These are phyloP conservation scores for Hansenula anomala DNA, from an alignment of 1,139 yeast species.

Conservation along the genomic window DNA sequence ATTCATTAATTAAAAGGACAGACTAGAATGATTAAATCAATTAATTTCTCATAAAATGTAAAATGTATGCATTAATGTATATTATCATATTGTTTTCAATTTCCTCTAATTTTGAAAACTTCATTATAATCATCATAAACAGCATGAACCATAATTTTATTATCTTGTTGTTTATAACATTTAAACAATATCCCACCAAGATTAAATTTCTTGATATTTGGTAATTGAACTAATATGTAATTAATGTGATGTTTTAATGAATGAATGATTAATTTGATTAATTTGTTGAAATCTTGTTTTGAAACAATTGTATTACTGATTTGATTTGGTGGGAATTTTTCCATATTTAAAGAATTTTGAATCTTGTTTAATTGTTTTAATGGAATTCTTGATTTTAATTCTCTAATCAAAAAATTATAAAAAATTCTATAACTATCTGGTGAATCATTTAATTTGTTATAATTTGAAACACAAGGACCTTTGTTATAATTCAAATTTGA, in stretches of 20 bases:
- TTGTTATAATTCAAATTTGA: constrained; percentile 13
- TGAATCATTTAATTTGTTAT: constrained; percentile 7
- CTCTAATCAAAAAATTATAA: constrained; percentile 19
- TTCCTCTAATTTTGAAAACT: neutral
- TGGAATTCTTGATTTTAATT: constrained; percentile 21
- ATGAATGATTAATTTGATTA: constrained; percentile 14
- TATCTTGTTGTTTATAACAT: neutral
- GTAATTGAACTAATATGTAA: constrained; percentile 5
- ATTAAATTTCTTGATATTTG: constrained; percentile 11
- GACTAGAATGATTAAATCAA: no score
- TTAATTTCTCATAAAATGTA: no score
- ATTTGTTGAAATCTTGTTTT: constrained; percentile 6
- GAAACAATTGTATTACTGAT: constrained; percentile 9
- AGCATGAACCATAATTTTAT: constrained; percentile 3
- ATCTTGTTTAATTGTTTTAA: constrained; percentile 15
- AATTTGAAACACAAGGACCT: neutral
- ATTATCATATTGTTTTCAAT: no score
- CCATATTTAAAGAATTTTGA: constrained; percentile 12
- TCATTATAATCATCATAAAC: constrained; percentile 15
- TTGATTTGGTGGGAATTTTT: constrained; percentile 11
- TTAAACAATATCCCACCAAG: constrained; percentile 17
- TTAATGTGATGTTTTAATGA: constrained; percentile 9
- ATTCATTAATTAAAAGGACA: no score
- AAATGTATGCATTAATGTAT: no score
- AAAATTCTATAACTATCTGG: constrained; percentile 21